Evolutionary conservation across 148 eudicot genomes (phyloP).

Genomic region (Nepenthes gracilis): DNA sequence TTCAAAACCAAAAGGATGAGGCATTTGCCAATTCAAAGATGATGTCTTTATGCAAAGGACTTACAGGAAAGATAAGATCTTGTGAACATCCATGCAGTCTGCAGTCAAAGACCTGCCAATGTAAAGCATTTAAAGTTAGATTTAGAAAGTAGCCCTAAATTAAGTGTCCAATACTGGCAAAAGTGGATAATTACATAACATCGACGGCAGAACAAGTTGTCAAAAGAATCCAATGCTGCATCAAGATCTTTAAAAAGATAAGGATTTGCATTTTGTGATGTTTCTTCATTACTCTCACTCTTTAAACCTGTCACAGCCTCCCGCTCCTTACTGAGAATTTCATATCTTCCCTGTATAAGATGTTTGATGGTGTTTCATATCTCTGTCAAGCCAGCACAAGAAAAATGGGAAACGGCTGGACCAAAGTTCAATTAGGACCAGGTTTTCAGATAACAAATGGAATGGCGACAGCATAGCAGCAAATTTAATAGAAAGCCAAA

Average conservation of each 20-base stretch:
- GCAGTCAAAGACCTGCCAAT: conserved; percentile 91
- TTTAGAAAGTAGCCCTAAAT: conserved; percentile 3
- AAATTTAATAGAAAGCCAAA: conserved; percentile 4
- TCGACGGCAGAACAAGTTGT: conserved; percentile 91
- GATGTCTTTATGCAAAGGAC: conserved; percentile 9
- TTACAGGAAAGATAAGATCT: conserved; percentile 91
- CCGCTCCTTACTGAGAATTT: conserved; percentile 49
- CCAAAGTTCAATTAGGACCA: conserved; percentile 55
- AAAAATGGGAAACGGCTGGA: conserved; percentile 79
- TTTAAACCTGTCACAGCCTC: conserved; percentile 21
- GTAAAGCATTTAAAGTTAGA: conserved; percentile 8
- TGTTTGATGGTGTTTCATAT: conserved; percentile 76
- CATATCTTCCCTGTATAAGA: conserved; percentile 99
- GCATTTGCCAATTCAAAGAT: not conserved
- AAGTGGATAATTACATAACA: conserved; percentile 56
- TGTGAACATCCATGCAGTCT: conserved; percentile 97
- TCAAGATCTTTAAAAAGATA: conserved; percentile 84
- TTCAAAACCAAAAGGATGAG: not conserved
- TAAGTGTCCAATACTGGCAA: not conserved
- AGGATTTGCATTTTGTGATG: conserved; percentile 28
- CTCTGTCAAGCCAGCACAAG: conserved; percentile 74
- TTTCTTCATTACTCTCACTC: conserved; percentile 25
- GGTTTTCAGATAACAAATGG: conserved; percentile 16
- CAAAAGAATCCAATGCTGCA: conserved; percentile 93
- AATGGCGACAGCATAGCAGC: conserved; percentile 3